Base-by-base conservation (phyloP, 345 rosid genomes). In the Pugionium dolabratum region DNA sequence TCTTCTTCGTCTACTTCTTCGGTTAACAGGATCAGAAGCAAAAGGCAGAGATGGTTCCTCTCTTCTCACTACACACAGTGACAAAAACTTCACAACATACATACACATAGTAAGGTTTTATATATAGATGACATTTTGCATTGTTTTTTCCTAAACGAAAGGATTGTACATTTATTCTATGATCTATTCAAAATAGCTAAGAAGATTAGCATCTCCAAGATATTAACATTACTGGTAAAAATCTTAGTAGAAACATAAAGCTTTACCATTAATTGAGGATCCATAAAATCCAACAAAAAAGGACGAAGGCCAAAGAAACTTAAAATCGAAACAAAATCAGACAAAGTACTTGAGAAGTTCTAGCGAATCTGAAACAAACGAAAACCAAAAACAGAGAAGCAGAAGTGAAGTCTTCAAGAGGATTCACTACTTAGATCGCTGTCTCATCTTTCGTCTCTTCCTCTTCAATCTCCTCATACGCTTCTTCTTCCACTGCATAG, bases 391-490 rank as follows among this genome's bases (percentile, higher is more conserved):
- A 55, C 60, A 66, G 3, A 46, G 31, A 66, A 66, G 56, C 49
- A 66, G 62, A 45, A 41, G 8, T n/a, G n/a, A 59, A 43, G 36
- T 34, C 53, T 54, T 67, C n/a, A 51, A 34, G 63, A 60, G 3
- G 59, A 36, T 18, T 27, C 28, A 44, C 89, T 92, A 92, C 84
- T 92, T 92, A 32, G 98, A 92, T 83, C 98, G 82, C 82, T 92
- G 98, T 59, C 96, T 87, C 98, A 89, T 92, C 98, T 92, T 92
- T 86, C 96, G 70, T 82, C 95, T 88, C 96, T 92, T 92, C 90
- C 98, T 89, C 98, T 92, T 92, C 78, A 92, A 52, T 77, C 98
- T 89, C 77, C 96, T 92, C 98, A 92, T 92, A 53, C 98, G 96
- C 98, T 89, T 92, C 96, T 92, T 92, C 96, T 92, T 92, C 96